phyloP scores from a whole-genome alignment of 495 filamentous ascomycete genomes.

The Aspergillus affinis region DNA sequence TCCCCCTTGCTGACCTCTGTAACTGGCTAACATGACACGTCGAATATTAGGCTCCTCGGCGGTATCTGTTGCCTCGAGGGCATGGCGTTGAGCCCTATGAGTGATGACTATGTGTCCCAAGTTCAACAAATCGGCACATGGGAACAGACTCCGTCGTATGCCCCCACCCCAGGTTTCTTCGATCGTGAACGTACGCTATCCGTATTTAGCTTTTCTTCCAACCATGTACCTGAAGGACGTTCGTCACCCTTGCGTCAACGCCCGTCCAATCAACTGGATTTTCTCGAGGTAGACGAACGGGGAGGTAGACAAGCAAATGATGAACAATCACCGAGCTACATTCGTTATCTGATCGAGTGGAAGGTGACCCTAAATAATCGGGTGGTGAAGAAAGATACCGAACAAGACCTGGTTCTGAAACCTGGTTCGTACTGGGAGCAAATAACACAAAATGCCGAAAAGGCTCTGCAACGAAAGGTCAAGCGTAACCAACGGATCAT shows the following conservation, averaged over 20 bases:
- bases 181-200: slow-evolving; percentile 21
- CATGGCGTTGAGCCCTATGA: slow-evolving; percentile 17
- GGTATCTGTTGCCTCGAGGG: slow-evolving; percentile 18
- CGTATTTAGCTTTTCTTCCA: slow-evolving; percentile 19
- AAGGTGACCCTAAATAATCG: slow-evolving; percentile 27
- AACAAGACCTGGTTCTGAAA: slow-evolving; percentile 26
- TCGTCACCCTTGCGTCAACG: slow-evolving; percentile 18
- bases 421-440: slow-evolving; percentile 10
- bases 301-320: neutral
- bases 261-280: neutral
- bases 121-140: slow-evolving; percentile 9
- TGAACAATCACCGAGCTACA: slow-evolving; percentile 8
- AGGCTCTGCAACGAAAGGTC: slow-evolving; percentile 15
- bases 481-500: slow-evolving; percentile 14
- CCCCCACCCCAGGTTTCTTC: slow-evolving; percentile 23
- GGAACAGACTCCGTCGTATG: slow-evolving; percentile 24
- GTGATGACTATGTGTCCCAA: slow-evolving; percentile 16
- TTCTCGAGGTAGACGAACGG: neutral
- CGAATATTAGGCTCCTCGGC: slow-evolving; percentile 19
- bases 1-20: slow-evolving; percentile 10
- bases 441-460: slow-evolving; percentile 15
- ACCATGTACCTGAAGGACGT: slow-evolving; percentile 1
- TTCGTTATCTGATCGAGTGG: slow-evolving; percentile 33
- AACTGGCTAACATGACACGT: slow-evolving; percentile 17
- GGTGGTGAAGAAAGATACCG: slow-evolving; percentile 24